Conservation (phyloP, 495 filamentous ascomycete genomes). For the Xylaria cubensis region DNA sequence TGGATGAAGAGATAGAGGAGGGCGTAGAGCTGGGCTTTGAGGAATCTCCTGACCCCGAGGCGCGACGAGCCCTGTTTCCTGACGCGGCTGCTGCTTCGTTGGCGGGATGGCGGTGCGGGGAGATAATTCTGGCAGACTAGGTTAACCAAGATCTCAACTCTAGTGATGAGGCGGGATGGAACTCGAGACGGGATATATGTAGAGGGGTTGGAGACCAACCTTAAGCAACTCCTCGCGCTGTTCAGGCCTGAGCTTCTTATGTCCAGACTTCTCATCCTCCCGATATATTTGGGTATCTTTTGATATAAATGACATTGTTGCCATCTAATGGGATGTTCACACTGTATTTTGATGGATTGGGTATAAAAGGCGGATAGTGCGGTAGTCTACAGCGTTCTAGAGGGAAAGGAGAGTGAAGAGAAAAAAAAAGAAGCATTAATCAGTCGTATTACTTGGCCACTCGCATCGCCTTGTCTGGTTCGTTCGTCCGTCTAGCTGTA, state of each 20-base stretch:
- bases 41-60: conserved; percentile 69
- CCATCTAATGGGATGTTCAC: conserved; percentile 2
- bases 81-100: conserved; percentile 37
- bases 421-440: conserved; percentile 7
- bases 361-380: not conserved
- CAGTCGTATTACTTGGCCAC: not conserved
- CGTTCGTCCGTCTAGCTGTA: not conserved
- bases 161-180: not conserved
- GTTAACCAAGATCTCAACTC: conserved; percentile 33
- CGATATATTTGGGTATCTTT: conserved; percentile 66
- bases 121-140: conserved; percentile 66
- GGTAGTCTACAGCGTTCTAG: not conserved
- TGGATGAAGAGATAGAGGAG: conserved; percentile 77
- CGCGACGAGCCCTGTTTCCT: conserved; percentile 43
- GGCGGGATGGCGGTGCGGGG: conserved; percentile 60
- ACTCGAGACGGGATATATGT: not conserved
- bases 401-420: not conserved
- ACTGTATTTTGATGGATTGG: not conserved
- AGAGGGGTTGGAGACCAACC: conserved; percentile 39
- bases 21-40: conserved; percentile 69
- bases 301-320: conserved; percentile 59
- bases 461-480: conserved; percentile 29
- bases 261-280: conserved; percentile 64
- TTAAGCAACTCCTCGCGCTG: conserved; percentile 75
- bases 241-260: conserved; percentile 63